phyloP scores from a whole-genome alignment of 176 grass and related monocot genomes.

The Thinopyrum elongatum region DNA sequence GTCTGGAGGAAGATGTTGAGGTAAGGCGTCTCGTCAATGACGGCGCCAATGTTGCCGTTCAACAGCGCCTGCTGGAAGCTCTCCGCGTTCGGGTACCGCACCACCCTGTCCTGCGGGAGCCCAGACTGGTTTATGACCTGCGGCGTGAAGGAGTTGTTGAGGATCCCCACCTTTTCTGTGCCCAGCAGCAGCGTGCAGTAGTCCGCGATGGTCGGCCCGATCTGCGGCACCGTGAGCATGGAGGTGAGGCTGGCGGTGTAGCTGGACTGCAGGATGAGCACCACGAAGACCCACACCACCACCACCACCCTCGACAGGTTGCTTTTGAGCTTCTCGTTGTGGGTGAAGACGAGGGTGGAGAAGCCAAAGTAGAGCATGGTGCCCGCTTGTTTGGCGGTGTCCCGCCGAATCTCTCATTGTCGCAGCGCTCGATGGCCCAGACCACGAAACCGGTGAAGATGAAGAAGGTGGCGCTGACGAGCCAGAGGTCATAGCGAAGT shows the following conservation, averaged over 20 bases:
- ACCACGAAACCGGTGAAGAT: slow-evolving; percentile 65
- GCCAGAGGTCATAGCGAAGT: slow-evolving; percentile 50
- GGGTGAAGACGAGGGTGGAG: slow-evolving; percentile 62
- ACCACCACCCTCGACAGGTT: slow-evolving; percentile 59
- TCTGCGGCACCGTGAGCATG: slow-evolving; percentile 58
- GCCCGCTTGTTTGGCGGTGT: slow-evolving; percentile 32
- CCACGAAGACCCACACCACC: slow-evolving; percentile 72
- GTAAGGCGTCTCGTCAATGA: slow-evolving; percentile 71
- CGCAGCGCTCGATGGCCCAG: slow-evolving; percentile 65
- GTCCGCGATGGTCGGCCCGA: slow-evolving; percentile 38
- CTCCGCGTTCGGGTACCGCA: neutral
- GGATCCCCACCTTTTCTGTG: slow-evolving; percentile 42
- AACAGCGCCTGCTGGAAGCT: slow-evolving; percentile 42
- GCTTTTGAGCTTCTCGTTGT: slow-evolving; percentile 50
- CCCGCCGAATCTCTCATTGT: slow-evolving; percentile 48
- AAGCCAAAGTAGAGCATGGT: slow-evolving; percentile 61
- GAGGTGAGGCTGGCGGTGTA: slow-evolving; percentile 87
- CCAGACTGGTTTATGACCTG: slow-evolving; percentile 23
- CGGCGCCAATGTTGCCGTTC: slow-evolving; percentile 41
- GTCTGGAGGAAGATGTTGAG: slow-evolving; percentile 48
- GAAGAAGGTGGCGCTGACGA: slow-evolving; percentile 43
- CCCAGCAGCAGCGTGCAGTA: slow-evolving; percentile 33
- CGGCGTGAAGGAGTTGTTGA: slow-evolving; percentile 53
- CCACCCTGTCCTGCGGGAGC: slow-evolving; percentile 36
- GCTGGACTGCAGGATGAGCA: slow-evolving; percentile 73